Base-by-base conservation (phyloP, 2,329 filamentous ascomycete species). In the Coniochaeta sp. region DNA sequence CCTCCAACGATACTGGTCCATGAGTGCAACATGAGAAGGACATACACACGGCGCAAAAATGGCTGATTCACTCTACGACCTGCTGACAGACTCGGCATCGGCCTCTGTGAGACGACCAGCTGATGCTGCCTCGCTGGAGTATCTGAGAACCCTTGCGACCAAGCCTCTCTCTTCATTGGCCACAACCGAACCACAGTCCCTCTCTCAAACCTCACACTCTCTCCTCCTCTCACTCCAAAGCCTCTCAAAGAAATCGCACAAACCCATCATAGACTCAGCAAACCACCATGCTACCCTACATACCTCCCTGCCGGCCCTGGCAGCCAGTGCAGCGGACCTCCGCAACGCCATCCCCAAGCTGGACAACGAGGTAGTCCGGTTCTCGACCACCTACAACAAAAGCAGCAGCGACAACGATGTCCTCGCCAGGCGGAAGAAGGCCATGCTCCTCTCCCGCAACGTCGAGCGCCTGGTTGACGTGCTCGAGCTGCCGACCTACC, bases 401-500 rank as follows among this genome's bases (percentile, higher is more conserved):
- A 85, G 83, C 60, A 85, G 83, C 60, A 82, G 82, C 59, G 86
- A 89, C 62, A 88, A 86, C 65, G 82, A 86, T 57, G 80, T 91
- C 0, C 79, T 97, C 31, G 86, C 87, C 58, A 79, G 88, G 28
- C 85, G 95, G 65, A 90, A 90, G 68, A 88, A 89, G 70, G 89
- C 91, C 0, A 83, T 97, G 69, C 81, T 96, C 24, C 80, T 98
- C 17, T 85, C 91, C 19, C 84, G 90, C 56, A 98, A 97, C 71
- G 88, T 93, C 31, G 93, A 97, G 72, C 86, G 93, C 60, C 81
- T 98, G 3, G 89, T 92, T 33, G 93, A 97, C 71, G 88, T 98
- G 34, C 85, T 99, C 62, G 93, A 98, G 68, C 82, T 99, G 33
- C 95, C 95, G 0, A 87, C 89, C 0, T 78, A 98, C 36, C 83